Evolutionary conservation across 345 rosid species (phyloP).

Genomic region (Salix suchowensis): DNA sequence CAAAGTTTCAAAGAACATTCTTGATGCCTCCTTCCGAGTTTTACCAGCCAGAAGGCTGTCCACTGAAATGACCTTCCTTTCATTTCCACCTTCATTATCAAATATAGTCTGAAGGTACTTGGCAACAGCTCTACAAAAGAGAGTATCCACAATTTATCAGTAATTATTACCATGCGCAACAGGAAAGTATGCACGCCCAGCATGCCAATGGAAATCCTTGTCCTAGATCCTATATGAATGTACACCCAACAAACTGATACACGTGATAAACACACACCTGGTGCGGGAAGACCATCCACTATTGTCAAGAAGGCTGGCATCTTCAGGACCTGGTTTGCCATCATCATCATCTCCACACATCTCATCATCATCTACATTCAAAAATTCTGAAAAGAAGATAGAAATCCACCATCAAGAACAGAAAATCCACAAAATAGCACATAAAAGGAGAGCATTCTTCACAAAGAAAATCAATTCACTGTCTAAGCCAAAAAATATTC

Average conservation of each 20-base stretch:
- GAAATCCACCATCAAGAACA: background rate
- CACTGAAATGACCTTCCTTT: slow-evolving; percentile 48
- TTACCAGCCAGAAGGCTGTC: slow-evolving; percentile 75
- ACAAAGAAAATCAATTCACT: background rate
- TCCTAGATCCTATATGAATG: background rate
- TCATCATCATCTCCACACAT: slow-evolving; percentile 60
- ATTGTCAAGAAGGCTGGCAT: slow-evolving; percentile 65
- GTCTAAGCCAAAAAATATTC: background rate
- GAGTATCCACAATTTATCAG: background rate
- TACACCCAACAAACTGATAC: background rate
- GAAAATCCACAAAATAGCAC: background rate
- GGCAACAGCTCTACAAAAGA: slow-evolving; percentile 74
- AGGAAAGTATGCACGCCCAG: background rate
- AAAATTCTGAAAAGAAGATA: slow-evolving; percentile 50
- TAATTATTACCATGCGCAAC: background rate
- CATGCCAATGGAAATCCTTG: background rate
- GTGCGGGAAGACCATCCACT: slow-evolving; percentile 99
- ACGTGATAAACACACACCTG: slow-evolving; percentile 41
- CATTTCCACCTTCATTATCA: slow-evolving; percentile 59
- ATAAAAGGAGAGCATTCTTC: background rate
- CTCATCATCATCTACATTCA: slow-evolving; percentile 90
- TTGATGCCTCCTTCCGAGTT: slow-evolving; percentile 97
- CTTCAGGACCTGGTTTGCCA: slow-evolving; percentile 48
- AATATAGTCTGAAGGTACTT: slow-evolving; percentile 75
- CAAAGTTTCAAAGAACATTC: slow-evolving; percentile 98